Evolutionary conservation across 495 filamentous ascomycete genomes (phyloP).

Genomic region (Lasiosphaeria ovina): DNA sequence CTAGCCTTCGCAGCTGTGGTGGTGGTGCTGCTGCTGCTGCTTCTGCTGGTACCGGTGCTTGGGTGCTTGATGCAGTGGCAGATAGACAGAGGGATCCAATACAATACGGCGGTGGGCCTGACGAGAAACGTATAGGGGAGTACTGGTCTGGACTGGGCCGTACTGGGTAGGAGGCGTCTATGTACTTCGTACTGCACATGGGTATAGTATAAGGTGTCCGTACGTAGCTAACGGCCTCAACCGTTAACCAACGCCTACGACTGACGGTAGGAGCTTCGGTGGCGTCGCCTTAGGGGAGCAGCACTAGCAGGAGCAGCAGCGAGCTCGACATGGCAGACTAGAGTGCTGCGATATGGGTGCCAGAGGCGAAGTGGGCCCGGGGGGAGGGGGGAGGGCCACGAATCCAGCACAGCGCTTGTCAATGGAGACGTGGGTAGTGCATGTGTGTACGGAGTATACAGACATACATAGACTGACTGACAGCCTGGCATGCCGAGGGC

Average conservation of each 20-base stretch:
- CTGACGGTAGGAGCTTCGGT: constrained; percentile 2
- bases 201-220: too few species aligned
- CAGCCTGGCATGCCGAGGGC: constrained; percentile 6
- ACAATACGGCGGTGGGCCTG: constrained; percentile 1
- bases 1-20: too few species aligned
- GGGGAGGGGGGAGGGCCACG: neutral
- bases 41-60: too few species aligned
- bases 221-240: too few species aligned
- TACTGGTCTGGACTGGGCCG: too few species aligned
- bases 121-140: neutral
- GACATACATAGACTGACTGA: too few species aligned
- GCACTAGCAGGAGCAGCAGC: neutral
- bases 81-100: neutral
- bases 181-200: too few species aligned
- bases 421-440: neutral
- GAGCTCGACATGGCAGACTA: constrained; percentile 3
- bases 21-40: too few species aligned
- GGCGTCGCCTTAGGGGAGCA: constrained; percentile 6
- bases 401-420: neutral
- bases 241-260: constrained; percentile 6
- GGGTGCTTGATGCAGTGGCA: too few species aligned
- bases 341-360: neutral
- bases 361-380: neutral
- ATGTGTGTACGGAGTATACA: too few species aligned
- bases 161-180: too few species aligned